These are phyloP conservation scores for Aspergillus arachidicola DNA, from an alignment of 2,329 filamentous ascomycete species.

Conservation along the genomic window DNA sequence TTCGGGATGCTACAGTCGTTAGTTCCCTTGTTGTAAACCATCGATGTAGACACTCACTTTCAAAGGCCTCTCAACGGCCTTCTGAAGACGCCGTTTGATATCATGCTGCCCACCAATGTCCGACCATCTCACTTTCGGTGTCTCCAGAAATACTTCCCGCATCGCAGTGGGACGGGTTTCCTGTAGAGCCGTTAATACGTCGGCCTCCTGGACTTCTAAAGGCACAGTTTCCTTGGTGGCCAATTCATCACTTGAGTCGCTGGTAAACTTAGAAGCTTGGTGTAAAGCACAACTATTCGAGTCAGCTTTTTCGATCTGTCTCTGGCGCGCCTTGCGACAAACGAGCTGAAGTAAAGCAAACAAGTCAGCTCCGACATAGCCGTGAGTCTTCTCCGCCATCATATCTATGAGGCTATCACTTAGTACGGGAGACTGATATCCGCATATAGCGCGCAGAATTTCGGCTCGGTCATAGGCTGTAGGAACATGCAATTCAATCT, in stretches of 20 bases:
- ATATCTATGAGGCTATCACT: conserved; percentile 58
- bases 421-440: conserved; percentile 49
- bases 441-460: conserved; percentile 67
- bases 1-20: conserved; percentile 47
- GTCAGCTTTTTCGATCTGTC: conserved; percentile 26
- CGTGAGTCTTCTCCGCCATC: conserved; percentile 77
- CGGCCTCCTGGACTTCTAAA: conserved; percentile 37
- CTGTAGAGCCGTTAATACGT: conserved; percentile 59
- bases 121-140: conserved; percentile 80
- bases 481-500: conserved; percentile 77
- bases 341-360: conserved; percentile 63
- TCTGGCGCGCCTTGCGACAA: conserved; percentile 42
- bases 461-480: conserved; percentile 70
- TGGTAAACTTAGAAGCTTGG: not conserved
- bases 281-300: not conserved
- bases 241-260: not conserved
- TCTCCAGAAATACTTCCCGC: conserved; percentile 85
- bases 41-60: conserved; percentile 43
- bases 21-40: not conserved
- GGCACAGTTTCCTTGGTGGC: conserved; percentile 21
- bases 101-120: conserved; percentile 84
- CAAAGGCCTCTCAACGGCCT: conserved; percentile 61
- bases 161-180: conserved; percentile 80
- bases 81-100: conserved; percentile 69
- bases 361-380: conserved; percentile 81